Conservation (phyloP, 257 asterid genomes). For the Penstemon davidsonii region DNA sequence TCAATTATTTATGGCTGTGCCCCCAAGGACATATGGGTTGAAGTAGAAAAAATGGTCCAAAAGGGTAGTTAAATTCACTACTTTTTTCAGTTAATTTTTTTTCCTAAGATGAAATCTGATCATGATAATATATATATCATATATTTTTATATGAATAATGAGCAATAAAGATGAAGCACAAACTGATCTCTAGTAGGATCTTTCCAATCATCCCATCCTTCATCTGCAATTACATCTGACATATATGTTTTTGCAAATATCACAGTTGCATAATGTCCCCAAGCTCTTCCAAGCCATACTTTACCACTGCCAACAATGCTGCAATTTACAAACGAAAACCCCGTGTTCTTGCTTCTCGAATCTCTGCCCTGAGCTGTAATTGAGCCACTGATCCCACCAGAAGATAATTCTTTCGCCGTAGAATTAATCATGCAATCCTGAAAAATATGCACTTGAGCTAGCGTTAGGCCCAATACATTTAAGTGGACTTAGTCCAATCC, state of each 20-base stretch:
- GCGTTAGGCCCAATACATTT: no score
- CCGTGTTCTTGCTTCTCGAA: slow-evolving; percentile 48
- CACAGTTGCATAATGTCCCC: slow-evolving; percentile 73
- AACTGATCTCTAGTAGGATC: slow-evolving; percentile 72
- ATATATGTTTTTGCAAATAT: slow-evolving; percentile 61
- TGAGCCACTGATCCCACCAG: slow-evolving; percentile 52
- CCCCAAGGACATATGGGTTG: no score
- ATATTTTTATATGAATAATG: no score
- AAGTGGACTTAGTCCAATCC: no score
- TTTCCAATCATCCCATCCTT: slow-evolving; percentile 85
- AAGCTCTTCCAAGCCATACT: slow-evolving; percentile 89
- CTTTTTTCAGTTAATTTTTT: no score
- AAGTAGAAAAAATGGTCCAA: no score
- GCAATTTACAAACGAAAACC: slow-evolving; percentile 81
- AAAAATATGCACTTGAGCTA: background rate
- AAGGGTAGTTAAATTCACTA: no score
- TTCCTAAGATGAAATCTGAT: no score
- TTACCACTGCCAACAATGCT: slow-evolving; percentile 60
- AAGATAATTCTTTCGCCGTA: slow-evolving; percentile 48
- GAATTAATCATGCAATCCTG: slow-evolving; percentile 71
- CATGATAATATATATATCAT: background rate
- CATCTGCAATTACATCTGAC: slow-evolving; percentile 65
- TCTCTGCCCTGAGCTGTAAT: slow-evolving; percentile 77
- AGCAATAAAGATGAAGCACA: slow-evolving; percentile 20
- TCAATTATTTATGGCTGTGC: no score